These are phyloP conservation scores for Penicillium flavigenum DNA, from an alignment of 495 filamentous ascomycete genomes.

Conservation along the genomic window DNA sequence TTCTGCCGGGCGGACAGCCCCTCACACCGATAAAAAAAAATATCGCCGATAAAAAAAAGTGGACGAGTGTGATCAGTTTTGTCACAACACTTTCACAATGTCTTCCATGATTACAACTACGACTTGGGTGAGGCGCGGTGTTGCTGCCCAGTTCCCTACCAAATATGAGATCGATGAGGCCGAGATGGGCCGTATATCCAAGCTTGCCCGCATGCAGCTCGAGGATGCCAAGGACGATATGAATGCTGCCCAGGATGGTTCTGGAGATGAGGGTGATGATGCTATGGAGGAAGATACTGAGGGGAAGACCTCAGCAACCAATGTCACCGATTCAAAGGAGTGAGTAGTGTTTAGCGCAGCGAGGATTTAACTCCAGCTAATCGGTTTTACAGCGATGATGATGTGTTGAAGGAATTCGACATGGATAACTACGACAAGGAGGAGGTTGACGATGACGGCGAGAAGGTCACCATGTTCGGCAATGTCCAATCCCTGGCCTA, in stretches of 20 bases:
- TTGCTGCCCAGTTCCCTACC: conserved; percentile 84
- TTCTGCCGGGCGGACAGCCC: conserved; percentile 41
- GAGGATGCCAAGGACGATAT: conserved; percentile 90
- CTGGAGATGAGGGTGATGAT: conserved; percentile 30
- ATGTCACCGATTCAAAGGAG: conserved; percentile 18
- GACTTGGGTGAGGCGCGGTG: conserved; percentile 90
- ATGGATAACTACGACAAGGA: conserved; percentile 92
- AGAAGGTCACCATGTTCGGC: conserved; percentile 88
- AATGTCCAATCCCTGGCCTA: conserved; percentile 91
- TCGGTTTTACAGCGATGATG: conserved; percentile 59
- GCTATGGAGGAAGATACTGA: conserved; percentile 27
- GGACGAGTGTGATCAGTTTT: conserved; percentile 14
- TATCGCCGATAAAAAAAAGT: conserved; percentile 31
- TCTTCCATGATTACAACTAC: conserved; percentile 90
- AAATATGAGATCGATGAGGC: conserved; percentile 91
- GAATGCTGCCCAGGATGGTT: conserved; percentile 57
- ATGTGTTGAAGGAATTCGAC: conserved; percentile 92
- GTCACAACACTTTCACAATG: conserved; percentile 42
- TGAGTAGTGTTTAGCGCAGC: conserved; percentile 20
- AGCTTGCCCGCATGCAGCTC: conserved; percentile 83
- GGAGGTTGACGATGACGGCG: conserved; percentile 62
- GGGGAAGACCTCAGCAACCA: conserved; percentile 26
- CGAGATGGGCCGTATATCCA: conserved; percentile 87
- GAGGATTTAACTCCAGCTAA: conserved; percentile 19
- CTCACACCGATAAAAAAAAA: conserved; percentile 39